Evolutionary conservation across 257 asterid species (phyloP).

Genomic region (Solanum neorickii): DNA sequence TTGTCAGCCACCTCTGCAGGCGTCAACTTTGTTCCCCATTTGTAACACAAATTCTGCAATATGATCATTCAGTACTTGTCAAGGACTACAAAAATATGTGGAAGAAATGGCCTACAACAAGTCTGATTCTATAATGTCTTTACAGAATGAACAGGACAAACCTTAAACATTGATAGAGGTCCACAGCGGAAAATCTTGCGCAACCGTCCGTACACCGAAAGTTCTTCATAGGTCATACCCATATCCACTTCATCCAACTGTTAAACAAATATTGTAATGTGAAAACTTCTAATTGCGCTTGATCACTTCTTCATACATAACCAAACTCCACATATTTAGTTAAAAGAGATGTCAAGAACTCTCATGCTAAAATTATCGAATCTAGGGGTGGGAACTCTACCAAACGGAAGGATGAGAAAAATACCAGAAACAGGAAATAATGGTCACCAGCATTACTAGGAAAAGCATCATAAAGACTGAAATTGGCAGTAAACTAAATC

Average conservation of each 20-base stretch:
- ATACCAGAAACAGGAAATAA: not conserved
- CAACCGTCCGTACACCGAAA: constrained; percentile 82
- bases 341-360: not conserved
- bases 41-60: constrained; percentile 78
- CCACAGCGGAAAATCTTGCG: constrained; percentile 94
- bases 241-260: constrained; percentile 97
- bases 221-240: constrained; percentile 96
- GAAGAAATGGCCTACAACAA: not conserved
- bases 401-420: not conserved
- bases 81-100: not conserved
- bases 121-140: not conserved
- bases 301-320: not conserved
- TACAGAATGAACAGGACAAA: constrained; percentile 4
- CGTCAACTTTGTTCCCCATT: constrained; percentile 69
- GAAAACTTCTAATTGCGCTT: not conserved
- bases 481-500: not conserved
- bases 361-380: not conserved
- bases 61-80: not conserved
- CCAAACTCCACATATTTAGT: not conserved
- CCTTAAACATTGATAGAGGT: constrained; percentile 97
- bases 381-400: not conserved
- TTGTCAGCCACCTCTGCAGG: constrained; percentile 76
- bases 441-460: not conserved
- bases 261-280: not conserved
- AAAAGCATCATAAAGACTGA: not conserved